Base-by-base conservation (phyloP, 1,284 basidiomycete genomes). In the Fomitopsis schrenkii region DNA sequence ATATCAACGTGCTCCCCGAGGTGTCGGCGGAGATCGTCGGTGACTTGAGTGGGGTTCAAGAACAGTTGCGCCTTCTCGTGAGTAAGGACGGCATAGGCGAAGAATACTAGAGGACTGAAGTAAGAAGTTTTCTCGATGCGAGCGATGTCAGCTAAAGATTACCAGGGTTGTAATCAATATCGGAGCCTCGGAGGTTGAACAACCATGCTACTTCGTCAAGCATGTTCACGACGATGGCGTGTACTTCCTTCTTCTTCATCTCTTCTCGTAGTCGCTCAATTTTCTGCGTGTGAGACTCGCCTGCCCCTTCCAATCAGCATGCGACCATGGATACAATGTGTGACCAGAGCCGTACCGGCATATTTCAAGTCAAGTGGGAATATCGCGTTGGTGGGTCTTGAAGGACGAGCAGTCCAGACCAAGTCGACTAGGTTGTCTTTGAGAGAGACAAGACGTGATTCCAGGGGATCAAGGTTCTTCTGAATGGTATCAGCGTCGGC, bases 121-220 rank as follows among this genome's bases (percentile, higher is more conserved):
- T 28, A 9, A 33, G 28, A 40, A 17, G 28, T n/a, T 1, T 15
- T 7, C 5, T 55, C 19, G 12, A 26, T n/a, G 17, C 10, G 17
- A 50, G 9, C 48, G 8, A 19, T 30, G 33, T 40, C 36, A 48
- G 14, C 17, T 8, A 8, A 10, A 12, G 1, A 3, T 4, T 17
- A 26, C 85, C 81, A 64, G 95, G 95, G 71, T 97, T 98, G 77
- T 85, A 98, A 42, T 90, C 89, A 64, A 98, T 97, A 73, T 98
- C 96, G 1, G 87, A 86, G 1, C 96, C 95, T 63, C 97, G 88
- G 48, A 99, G 79, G 75, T 98, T 98, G 78, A 98, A 94, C 35
- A 97, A 73, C 97, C 97, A 95, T 0, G 93, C 94, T 52, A 94
- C 85, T 71, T 97, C 95, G 72, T 97, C 95, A 8, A 98, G 83